These are phyloP conservation scores for Colletotrichum sp. DNA, from an alignment of 2,329 filamentous ascomycete genomes.

Conservation along the genomic window DNA sequence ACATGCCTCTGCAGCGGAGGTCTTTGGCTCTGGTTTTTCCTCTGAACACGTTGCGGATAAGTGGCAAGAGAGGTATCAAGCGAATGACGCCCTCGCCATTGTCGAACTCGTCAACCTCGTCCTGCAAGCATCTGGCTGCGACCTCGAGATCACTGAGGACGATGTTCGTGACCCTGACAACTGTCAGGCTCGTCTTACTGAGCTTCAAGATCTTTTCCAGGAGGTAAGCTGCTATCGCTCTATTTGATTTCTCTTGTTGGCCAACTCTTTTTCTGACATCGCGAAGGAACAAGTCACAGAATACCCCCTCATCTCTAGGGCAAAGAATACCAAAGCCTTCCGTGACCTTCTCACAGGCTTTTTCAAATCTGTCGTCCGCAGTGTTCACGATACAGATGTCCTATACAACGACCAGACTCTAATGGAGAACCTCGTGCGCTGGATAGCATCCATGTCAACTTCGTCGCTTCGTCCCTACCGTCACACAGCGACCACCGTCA, in stretches of 20 bases:
- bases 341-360: constrained; percentile 79
- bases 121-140: constrained; percentile 77
- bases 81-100: constrained; percentile 59
- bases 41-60: constrained; percentile 62
- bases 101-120: constrained; percentile 72
- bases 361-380: constrained; percentile 76
- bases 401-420: constrained; percentile 80
- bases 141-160: constrained; percentile 76
- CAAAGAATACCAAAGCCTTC: constrained; percentile 78
- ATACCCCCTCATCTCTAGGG: constrained; percentile 87
- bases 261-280: constrained; percentile 29
- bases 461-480: constrained; percentile 87
- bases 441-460: constrained; percentile 91
- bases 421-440: constrained; percentile 87
- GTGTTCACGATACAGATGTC: constrained; percentile 81
- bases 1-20: constrained; percentile 52
- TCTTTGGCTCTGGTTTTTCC: constrained; percentile 65
- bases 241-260: not conserved
- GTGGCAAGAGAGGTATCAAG: constrained; percentile 65
- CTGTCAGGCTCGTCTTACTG: constrained; percentile 75
- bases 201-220: constrained; percentile 89
- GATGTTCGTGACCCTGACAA: constrained; percentile 93
- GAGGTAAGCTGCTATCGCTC: constrained; percentile 56
- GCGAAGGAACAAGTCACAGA: constrained; percentile 77
- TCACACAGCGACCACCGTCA: constrained; percentile 89